phyloP scores from a whole-genome alignment of 2,329 filamentous ascomycete genomes.

The Colletotrichum plurivorum region DNA sequence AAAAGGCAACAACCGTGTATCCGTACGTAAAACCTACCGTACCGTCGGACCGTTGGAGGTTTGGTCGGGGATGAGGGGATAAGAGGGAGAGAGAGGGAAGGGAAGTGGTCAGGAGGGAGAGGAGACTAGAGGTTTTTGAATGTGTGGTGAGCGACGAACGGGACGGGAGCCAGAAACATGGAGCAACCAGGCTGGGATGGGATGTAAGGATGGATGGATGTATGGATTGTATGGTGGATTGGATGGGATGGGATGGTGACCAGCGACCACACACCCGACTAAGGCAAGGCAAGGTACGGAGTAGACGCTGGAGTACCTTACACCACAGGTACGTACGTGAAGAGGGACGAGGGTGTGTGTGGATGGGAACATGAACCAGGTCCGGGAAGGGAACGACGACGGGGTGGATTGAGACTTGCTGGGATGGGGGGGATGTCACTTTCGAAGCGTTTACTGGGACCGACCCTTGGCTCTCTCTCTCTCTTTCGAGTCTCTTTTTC shows the following conservation, averaged over 20 bases:
- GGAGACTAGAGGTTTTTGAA: conserved; percentile 57
- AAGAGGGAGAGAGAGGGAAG: conserved; percentile 44
- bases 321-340: too few relatives aligned
- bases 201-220: conserved; percentile 6
- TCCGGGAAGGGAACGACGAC: conserved; percentile 36
- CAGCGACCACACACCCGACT: not conserved
- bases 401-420: conserved; percentile 38
- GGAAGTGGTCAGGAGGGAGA: conserved; percentile 35
- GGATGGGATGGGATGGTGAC: conserved; percentile 4
- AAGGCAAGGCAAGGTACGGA: too few relatives aligned
- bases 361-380: conserved; percentile 35
- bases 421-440: conserved; percentile 17
- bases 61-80: conserved; percentile 48
- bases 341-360: conserved; percentile 30
- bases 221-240: conserved; percentile 5
- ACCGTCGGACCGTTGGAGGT: conserved; percentile 36
- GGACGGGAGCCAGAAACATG: conserved; percentile 22
- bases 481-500: too few relatives aligned
- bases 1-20: conserved; percentile 29
- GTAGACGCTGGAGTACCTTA: too few relatives aligned
- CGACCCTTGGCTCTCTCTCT: not conserved
- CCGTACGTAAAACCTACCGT: conserved; percentile 36
- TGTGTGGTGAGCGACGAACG: conserved; percentile 46
- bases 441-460: not conserved
- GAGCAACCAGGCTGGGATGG: conserved; percentile 21